phyloP scores from a whole-genome alignment of 305 asterid species.

The Rubia occidens region DNA sequence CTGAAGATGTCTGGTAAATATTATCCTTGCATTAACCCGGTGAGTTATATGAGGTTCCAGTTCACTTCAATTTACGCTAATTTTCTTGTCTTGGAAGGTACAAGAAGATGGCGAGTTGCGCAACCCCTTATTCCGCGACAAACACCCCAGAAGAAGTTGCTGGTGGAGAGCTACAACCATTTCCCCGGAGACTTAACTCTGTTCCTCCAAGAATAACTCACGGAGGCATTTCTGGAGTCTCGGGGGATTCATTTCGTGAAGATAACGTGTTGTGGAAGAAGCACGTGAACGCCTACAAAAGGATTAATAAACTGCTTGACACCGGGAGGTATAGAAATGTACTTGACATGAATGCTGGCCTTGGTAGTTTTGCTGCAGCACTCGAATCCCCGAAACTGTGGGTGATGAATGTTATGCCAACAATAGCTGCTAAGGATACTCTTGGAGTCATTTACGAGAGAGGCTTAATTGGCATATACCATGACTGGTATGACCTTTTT shows the following conservation, averaged over 20 bases:
- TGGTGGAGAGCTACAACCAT: conserved; percentile 34
- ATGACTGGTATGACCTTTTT: conserved; percentile 29
- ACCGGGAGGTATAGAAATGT: conserved; percentile 34
- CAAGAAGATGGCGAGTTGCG: conserved; percentile 39
- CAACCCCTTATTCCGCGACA: conserved; percentile 28
- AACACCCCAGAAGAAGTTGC: conserved; percentile 30
- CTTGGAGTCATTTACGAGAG: conserved; percentile 37
- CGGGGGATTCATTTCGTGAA: conserved; percentile 28
- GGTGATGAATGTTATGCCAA: conserved; percentile 47
- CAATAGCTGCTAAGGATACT: conserved; percentile 30
- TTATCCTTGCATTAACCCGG: background rate
- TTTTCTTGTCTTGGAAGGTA: conserved; percentile 24
- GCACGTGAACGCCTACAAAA: conserved; percentile 35
- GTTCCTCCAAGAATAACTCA: conserved; percentile 36
- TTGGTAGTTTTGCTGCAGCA: conserved; percentile 43
- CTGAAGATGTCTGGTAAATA: conserved; percentile 33
- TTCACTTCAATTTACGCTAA: background rate
- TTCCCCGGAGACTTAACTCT: conserved; percentile 33
- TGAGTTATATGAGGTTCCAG: background rate
- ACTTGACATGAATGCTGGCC: conserved; percentile 43
- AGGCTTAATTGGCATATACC: conserved; percentile 41
- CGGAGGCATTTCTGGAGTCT: conserved; percentile 29
- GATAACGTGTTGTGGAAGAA: conserved; percentile 36
- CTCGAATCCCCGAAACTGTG: conserved; percentile 34
- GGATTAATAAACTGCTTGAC: conserved; percentile 29